A percentile compares a stretch with the other conserved stretches of the same genome.
These are phyloP conservation scores for Angophora floribunda DNA, from an alignment of 345 rosid species.

Conservation along the genomic window DNA sequence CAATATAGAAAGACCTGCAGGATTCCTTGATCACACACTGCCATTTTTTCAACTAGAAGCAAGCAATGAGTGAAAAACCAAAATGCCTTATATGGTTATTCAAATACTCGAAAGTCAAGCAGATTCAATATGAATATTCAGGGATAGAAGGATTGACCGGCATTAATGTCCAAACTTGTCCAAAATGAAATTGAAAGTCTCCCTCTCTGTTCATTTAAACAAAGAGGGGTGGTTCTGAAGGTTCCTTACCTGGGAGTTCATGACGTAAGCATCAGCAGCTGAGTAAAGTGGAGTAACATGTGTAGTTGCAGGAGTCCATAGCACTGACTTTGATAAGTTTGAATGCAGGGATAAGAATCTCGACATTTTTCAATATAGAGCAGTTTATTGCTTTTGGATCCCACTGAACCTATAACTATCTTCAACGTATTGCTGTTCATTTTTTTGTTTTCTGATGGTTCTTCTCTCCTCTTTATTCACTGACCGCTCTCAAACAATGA, in stretches of 20 bases:
- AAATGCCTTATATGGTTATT: not conserved
- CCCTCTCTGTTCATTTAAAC: not conserved
- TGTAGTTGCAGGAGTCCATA: slow-evolving; percentile 83
- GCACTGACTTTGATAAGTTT: slow-evolving; percentile 53
- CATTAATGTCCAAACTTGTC: not conserved
- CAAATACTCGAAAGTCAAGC: not conserved
- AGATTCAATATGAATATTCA: not conserved
- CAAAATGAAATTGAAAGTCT: not conserved
- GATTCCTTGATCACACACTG: not conserved
- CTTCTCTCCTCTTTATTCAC: slow-evolving; percentile 1
- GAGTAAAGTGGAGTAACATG: slow-evolving; percentile 82
- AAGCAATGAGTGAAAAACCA: not conserved
- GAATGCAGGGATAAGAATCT: slow-evolving; percentile 44
- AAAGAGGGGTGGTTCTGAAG: not conserved
- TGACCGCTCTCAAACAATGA: too few relatives aligned
- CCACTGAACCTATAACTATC: slow-evolving; percentile 87
- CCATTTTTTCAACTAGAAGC: not conserved
- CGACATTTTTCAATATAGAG: slow-evolving; percentile 55
- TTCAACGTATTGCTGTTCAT: slow-evolving; percentile 34
- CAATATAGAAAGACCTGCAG: not conserved
- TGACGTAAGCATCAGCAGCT: slow-evolving; percentile 87
- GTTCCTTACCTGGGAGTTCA: slow-evolving; percentile 70
- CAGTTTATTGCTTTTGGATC: slow-evolving; percentile 89
- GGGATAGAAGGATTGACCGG: not conserved
- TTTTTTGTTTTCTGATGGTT: slow-evolving; percentile 5